Evolutionary conservation across 1,284 basidiomycete genomes (phyloP).

Genomic region (Cryptococcus sp.): DNA sequence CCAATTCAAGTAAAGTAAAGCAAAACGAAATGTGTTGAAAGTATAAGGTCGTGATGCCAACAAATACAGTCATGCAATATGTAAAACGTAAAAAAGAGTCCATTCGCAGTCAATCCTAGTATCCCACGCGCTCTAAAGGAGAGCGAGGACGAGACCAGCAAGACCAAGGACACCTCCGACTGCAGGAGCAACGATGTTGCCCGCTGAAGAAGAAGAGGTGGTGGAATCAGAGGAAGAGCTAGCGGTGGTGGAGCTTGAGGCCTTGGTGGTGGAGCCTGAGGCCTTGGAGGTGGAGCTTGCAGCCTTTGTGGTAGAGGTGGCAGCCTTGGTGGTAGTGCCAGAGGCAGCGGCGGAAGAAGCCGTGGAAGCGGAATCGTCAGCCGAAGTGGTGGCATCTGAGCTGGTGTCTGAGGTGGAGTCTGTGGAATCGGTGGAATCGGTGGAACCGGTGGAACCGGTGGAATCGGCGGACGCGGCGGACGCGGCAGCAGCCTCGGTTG

Average conservation of each 20-base stretch:
- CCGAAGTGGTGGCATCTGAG: conserved; percentile 12
- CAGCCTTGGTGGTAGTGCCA: conserved; percentile 13
- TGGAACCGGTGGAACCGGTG: conserved; percentile 13
- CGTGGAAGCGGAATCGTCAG: conserved; percentile 15
- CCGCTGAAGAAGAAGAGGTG: conserved; percentile 2
- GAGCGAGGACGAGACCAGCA: conserved; percentile 38
- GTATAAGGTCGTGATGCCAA: too few relatives aligned
- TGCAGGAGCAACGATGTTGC: conserved; percentile 16
- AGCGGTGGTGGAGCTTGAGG: conserved; percentile 12
- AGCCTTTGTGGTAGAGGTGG: conserved; percentile 8
- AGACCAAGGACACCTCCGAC: conserved; percentile 32
- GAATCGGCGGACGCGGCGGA: conserved; percentile 6
- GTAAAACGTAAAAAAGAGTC: too few relatives aligned
- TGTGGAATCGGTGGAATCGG: conserved; percentile 5
- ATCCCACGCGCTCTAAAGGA: conserved; percentile 31
- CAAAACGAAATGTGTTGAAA: too few relatives aligned
- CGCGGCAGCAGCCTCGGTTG: conserved; percentile 10
- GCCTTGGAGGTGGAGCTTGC: conserved; percentile 11
- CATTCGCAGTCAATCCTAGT: too few relatives aligned
- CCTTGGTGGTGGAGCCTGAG: conserved; percentile 16
- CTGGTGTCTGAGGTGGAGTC: conserved; percentile 14
- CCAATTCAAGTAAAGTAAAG: too few relatives aligned
- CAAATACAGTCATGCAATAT: too few relatives aligned
- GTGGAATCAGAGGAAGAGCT: conserved; percentile 9
- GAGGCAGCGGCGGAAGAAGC: conserved; percentile 7